Conservation (phyloP, 2,329 filamentous ascomycete species). For the Alternaria viburni region DNA sequence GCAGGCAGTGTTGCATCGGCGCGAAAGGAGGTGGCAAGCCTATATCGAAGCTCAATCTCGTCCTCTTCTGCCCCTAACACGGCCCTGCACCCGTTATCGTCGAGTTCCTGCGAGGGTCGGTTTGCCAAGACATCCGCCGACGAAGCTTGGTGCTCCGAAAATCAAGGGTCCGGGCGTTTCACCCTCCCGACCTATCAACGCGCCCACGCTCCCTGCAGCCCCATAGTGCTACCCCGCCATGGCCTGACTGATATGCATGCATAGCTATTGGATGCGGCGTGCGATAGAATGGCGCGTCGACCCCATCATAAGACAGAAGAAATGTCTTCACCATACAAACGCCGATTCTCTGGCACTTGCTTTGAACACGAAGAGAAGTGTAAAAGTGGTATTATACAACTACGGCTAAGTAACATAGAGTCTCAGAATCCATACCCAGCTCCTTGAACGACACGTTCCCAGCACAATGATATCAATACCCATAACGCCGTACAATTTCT, state of each 20-base stretch:
- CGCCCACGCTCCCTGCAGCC: conserved; percentile 12
- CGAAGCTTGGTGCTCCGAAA: conserved; percentile 16
- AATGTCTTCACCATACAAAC: too few species aligned
- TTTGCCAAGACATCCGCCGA: conserved; percentile 26
- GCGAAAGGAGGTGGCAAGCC: conserved; percentile 19
- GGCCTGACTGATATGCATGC: conserved; percentile 6
- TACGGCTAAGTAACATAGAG: background rate
- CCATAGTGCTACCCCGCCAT: conserved; percentile 25
- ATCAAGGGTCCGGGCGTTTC: conserved; percentile 16
- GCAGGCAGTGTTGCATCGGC: background rate
- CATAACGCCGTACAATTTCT: background rate
- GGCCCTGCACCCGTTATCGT: conserved; percentile 4
- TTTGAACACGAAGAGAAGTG: background rate
- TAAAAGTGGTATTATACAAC: background rate
- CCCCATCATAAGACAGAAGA: background rate
- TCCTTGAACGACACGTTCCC: background rate
- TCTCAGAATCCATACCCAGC: background rate
- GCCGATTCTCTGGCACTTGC: too few species aligned
- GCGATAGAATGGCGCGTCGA: background rate
- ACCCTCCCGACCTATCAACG: conserved; percentile 16
- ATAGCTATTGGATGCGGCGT: background rate
- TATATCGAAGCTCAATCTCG: background rate
- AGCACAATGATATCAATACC: background rate
- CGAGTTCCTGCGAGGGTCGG: conserved; percentile 53
- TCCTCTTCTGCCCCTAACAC: background rate